Evolutionary conservation across 2,329 filamentous ascomycete species (phyloP).

Genomic region (Hypoxylon rubiginosum): DNA sequence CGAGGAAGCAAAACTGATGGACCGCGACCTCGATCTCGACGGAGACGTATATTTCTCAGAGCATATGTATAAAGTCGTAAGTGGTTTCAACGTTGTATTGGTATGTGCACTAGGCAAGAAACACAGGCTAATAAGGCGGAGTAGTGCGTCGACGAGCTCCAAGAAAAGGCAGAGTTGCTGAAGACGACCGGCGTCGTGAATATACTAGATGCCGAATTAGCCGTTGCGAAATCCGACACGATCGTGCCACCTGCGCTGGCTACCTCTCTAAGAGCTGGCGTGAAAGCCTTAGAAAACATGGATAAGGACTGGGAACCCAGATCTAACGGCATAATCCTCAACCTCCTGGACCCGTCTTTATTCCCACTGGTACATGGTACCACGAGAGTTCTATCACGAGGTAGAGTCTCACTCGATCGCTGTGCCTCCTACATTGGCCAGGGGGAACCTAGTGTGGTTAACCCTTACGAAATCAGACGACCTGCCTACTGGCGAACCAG

Average conservation of each 20-base stretch:
- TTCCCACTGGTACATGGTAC: constrained; percentile 70
- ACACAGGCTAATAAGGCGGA: constrained; percentile 1
- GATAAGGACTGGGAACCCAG: constrained; percentile 73
- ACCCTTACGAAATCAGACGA: background rate
- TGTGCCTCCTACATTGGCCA: constrained; percentile 47
- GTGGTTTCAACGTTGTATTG: background rate
- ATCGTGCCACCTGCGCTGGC: constrained; percentile 56
- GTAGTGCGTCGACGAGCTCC: constrained; percentile 58
- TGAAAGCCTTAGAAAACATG: constrained; percentile 64
- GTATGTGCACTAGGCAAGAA: background rate
- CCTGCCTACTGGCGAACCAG: constrained; percentile 48
- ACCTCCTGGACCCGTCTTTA: constrained; percentile 74
- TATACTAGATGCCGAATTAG: constrained; percentile 57
- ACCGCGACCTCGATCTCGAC: constrained; percentile 9
- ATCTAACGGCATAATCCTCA: constrained; percentile 68
- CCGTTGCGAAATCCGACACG: constrained; percentile 66
- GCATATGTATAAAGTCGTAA: background rate
- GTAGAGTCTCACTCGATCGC: constrained; percentile 51
- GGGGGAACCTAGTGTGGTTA: constrained; percentile 43
- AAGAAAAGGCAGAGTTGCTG: constrained; percentile 60
- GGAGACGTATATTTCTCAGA: constrained; percentile 45
- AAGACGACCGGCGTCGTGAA: constrained; percentile 55
- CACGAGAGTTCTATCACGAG: constrained; percentile 57
- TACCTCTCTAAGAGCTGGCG: constrained; percentile 58
- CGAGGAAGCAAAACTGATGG: constrained; percentile 37